Evolutionary conservation across 805 yeast genomes (phyloP), one percentile per base, ranked within the genome.

Genomic region (Alloascoidea africana): DNA sequence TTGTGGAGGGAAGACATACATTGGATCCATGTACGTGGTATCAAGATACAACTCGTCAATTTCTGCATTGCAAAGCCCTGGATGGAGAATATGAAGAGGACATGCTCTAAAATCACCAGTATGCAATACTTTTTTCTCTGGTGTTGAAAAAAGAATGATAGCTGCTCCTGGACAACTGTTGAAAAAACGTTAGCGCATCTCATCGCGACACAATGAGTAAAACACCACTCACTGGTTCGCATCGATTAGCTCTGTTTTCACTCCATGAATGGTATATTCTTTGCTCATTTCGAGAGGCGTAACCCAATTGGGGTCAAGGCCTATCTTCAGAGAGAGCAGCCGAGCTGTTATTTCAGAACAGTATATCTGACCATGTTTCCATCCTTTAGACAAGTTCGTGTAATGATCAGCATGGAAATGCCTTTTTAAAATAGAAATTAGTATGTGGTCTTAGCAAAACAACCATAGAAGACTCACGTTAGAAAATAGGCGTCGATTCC

Each of bases 371-470:
- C 85, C 87, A 38, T 70, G 67, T 35, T 66, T 56, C 97, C 97
- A 91, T 16, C 66, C 62, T 47, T 80, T 81, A 2, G 76, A 58
- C 13, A 91, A 56, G 0, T 98, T 97, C 3, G 84, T 85, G 51
- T 91, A 91, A 53, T 91, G 98, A 53, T 91, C 98, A 0, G 94
- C 63, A 54, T 91, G 98, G 59, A 82, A 89, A 59, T 91, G 98
- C 0, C 85, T 68, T 50, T 45, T 19, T 46, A 34, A 50, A 40
- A n/a, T 46, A 38, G 17, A 33, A 27, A 16, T 15, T 16, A 5
- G 41, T 27, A 5, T 35, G 32, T 14, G 30, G 34, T 3, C 14
- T n/a, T n/a, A 1, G 35, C 14, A 8, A 14, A 17, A 35, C 23
- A 17, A 17, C 18, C 34, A 34, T 36, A 16, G n/a, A n/a, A 36